Conservation (phyloP, 1,139 yeast genomes). For the Suhomyces guaymorum region DNA sequence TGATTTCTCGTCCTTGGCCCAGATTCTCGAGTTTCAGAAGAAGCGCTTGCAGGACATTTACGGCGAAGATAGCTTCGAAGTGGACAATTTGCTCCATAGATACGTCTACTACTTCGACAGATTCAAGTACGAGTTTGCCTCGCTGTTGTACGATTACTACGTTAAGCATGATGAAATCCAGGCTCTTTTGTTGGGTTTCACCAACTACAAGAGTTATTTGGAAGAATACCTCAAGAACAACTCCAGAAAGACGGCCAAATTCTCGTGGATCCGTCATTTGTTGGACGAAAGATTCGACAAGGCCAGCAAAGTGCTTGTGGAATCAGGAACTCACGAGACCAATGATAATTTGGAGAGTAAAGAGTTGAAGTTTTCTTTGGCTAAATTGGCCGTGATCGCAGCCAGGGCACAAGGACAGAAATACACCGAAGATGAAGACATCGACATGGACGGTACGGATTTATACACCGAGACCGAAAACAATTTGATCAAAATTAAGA, state of each 20-base stretch:
- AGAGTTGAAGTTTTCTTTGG: conserved; percentile 65
- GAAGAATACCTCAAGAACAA: conserved; percentile 52
- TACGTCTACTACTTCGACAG: conserved; percentile 58
- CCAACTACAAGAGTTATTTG: conserved; percentile 52
- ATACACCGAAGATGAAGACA: conserved; percentile 4
- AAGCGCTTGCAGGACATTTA: conserved; percentile 31
- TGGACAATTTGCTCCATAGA: conserved; percentile 23
- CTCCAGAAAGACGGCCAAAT: conserved; percentile 50
- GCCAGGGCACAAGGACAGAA: conserved; percentile 14
- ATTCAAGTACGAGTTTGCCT: conserved; percentile 72
- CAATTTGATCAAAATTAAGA: conserved; percentile 46
- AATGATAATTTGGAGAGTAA: conserved; percentile 49
- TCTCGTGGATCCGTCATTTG: conserved; percentile 76
- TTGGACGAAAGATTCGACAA: conserved; percentile 48
- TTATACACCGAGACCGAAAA: conserved; percentile 57
- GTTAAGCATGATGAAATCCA: conserved; percentile 55
- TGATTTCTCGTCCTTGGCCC: conserved; percentile 67
- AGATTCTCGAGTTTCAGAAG: conserved; percentile 59
- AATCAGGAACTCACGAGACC: conserved; percentile 36
- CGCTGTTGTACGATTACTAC: conserved; percentile 61
- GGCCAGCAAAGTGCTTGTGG: conserved; percentile 52
- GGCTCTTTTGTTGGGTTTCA: conserved; percentile 57
- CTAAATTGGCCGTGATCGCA: conserved; percentile 57
- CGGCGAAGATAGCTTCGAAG: conserved; percentile 20
- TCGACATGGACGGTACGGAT: conserved; percentile 24